These are phyloP conservation scores for Closterium sp. DNA, from an alignment of 139 green algal genomes.

Conservation along the genomic window DNA sequence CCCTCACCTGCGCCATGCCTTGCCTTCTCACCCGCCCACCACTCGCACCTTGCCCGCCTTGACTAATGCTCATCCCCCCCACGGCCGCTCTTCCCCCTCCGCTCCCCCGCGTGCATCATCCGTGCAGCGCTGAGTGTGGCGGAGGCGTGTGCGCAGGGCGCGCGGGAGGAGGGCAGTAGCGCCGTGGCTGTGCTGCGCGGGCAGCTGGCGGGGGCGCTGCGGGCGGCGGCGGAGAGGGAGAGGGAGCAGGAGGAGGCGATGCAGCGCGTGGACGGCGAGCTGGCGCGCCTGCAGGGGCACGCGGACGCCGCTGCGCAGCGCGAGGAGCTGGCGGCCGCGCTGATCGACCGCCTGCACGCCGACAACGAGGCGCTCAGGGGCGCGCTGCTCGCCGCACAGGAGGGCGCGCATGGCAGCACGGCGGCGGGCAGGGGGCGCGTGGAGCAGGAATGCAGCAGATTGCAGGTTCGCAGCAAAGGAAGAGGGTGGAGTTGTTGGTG, in stretches of 20 bases:
- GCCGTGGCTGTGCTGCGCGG: neutral
- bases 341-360: neutral
- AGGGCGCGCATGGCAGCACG: neutral
- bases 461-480: neutral
- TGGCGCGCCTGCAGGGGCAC: neutral
- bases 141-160: neutral
- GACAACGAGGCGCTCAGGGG: neutral
- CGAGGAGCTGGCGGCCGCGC: neutral
- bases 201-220: neutral
- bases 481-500: neutral
- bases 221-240: neutral
- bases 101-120: neutral
- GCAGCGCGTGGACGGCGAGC: neutral
- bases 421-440: neutral
- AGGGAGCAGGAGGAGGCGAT: neutral
- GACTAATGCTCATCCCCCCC: neutral
- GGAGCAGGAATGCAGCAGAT: neutral
- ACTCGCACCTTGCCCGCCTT: neutral
- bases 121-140: neutral
- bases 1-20: neutral
- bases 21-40: neutral
- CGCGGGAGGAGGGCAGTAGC: neutral
- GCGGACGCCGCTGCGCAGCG: neutral
- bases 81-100: neutral
- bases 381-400: neutral